Evolutionary conservation across 225 moss, liverwort and hornwort species (phyloP).

Genomic region (Climacium dendroides): DNA sequence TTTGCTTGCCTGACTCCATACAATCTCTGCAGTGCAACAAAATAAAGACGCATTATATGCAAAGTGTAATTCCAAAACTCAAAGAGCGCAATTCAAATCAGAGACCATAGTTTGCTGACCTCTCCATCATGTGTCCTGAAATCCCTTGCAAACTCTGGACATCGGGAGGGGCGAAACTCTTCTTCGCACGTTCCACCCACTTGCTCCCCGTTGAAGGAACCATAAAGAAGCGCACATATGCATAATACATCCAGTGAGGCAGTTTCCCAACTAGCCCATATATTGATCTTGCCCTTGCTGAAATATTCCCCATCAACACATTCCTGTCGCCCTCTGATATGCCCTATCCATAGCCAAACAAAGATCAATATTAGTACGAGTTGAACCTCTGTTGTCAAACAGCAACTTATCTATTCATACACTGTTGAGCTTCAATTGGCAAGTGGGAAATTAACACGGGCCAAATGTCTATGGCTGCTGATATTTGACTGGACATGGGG

Average conservation of each 20-base stretch:
- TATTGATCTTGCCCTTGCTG: background rate
- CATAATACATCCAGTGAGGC: conserved; percentile 34
- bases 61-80: background rate
- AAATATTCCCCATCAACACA: background rate
- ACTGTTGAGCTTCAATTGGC: background rate
- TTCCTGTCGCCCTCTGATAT: conserved; percentile 28
- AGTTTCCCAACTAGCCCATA: conserved; percentile 7
- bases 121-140: conserved; percentile 14
- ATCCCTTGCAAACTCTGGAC: background rate
- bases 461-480: background rate
- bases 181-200: conserved; percentile 33
- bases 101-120: conserved; percentile 1
- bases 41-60: background rate
- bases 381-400: background rate
- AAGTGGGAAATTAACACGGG: background rate
- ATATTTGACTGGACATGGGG: background rate
- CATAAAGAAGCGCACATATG: conserved; percentile 27
- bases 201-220: conserved; percentile 12
- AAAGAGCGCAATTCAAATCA: background rate
- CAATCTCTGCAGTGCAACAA: conserved; percentile 31
- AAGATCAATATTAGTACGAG: background rate
- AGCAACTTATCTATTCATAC: too few species aligned
- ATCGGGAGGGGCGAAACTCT: conserved; percentile 30
- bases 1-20: conserved; percentile 20
- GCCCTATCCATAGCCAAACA: conserved; percentile 5